Evolutionary conservation across 2,329 filamentous ascomycete species (phyloP).

Genomic region (Volutella citrinella): DNA sequence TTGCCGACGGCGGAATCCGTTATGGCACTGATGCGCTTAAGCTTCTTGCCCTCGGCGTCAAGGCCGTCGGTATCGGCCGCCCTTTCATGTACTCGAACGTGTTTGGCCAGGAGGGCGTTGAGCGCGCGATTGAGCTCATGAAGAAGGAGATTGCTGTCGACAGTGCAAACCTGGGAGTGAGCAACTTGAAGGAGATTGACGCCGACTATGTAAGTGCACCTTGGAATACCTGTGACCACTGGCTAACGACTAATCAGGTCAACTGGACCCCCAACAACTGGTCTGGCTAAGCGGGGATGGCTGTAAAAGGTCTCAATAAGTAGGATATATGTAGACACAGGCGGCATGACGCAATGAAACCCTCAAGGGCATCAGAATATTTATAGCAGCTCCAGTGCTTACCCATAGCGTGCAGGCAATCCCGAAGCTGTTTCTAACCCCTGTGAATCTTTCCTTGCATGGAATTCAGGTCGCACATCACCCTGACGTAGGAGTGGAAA

Average conservation of each 20-base stretch:
- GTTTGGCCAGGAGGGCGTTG: constrained; percentile 35
- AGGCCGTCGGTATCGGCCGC: constrained; percentile 42
- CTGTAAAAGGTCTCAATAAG: no score
- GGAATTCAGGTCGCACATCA: no score
- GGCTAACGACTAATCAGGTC: no score
- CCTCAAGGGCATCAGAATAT: no score
- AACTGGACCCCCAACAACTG: constrained; percentile 25
- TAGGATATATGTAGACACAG: no score
- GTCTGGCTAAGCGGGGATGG: constrained; percentile 21
- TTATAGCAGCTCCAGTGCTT: no score
- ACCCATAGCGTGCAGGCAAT: no score
- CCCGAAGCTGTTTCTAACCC: no score
- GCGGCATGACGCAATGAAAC: no score
- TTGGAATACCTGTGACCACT: no score
- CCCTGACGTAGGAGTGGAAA: no score
- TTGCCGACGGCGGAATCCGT: constrained; percentile 36
- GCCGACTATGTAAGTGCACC: constrained; percentile 5
- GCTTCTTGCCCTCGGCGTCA: constrained; percentile 36
- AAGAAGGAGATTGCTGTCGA: constrained; percentile 44
- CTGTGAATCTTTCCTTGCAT: no score
- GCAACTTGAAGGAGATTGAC: constrained; percentile 27
- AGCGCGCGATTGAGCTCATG: constrained; percentile 38
- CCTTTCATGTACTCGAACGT: constrained; percentile 43
- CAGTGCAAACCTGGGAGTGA: constrained; percentile 35
- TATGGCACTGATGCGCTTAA: constrained; percentile 37